phyloP scores from a whole-genome alignment of 176 grass and related monocot species.

The Saccharum spontaneum region DNA sequence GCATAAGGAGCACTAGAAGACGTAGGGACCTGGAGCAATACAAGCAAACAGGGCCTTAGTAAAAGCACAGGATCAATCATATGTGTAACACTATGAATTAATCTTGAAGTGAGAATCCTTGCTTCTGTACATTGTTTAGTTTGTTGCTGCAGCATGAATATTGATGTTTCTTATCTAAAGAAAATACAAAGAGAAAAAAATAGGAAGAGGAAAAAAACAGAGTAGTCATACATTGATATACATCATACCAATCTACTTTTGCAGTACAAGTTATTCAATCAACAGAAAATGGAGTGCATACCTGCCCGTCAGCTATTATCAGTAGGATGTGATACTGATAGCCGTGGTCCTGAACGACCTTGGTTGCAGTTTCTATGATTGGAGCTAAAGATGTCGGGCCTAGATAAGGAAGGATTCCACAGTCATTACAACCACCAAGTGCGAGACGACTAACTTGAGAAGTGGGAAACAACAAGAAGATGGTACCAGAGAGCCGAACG shows the following conservation, averaged over 20 bases:
- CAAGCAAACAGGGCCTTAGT: background rate
- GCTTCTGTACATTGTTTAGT: background rate
- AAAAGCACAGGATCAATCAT: background rate
- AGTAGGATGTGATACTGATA: constrained; percentile 73
- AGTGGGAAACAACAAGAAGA: background rate
- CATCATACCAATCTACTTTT: background rate
- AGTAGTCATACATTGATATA: no score
- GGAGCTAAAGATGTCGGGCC: constrained; percentile 77
- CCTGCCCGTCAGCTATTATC: constrained; percentile 83
- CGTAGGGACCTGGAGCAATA: constrained; percentile 13
- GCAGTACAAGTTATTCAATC: background rate
- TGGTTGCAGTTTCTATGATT: constrained; percentile 63
- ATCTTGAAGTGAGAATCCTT: background rate
- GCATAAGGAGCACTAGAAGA: background rate
- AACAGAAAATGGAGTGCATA: background rate
- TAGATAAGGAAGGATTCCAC: constrained; percentile 18
- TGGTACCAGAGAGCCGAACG: constrained; percentile 52
- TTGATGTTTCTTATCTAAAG: background rate
- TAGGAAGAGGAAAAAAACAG: background rate
- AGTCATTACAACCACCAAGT: background rate
- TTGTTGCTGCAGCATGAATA: background rate
- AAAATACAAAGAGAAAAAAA: background rate
- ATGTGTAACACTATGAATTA: background rate
- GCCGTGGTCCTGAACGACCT: constrained; percentile 38
- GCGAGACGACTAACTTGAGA: background rate